Conservation (phyloP, 2,329 filamentous ascomycete genomes). For the Diaporthe helianthi region DNA sequence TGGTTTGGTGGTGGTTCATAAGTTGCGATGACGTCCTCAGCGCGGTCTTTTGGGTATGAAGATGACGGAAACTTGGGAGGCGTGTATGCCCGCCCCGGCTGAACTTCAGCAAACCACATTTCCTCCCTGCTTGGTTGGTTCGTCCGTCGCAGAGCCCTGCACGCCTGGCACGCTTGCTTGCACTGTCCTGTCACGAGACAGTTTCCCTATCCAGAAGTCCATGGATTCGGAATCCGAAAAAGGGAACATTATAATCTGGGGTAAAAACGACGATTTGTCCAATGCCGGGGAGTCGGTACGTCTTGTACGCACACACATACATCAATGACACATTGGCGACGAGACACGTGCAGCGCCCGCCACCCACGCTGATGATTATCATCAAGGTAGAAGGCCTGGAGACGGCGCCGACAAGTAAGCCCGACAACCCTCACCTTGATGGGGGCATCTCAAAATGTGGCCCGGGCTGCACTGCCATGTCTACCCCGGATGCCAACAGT, state of each 20-base stretch:
- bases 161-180: no score
- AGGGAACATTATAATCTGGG: background rate
- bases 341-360: background rate
- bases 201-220: background rate
- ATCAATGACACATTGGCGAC: background rate
- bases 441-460: background rate
- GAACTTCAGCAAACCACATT: background rate
- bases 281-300: background rate
- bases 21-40: background rate
- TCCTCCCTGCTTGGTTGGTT: no score
- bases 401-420: background rate
- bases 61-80: no score
- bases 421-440: background rate
- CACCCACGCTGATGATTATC: no score
- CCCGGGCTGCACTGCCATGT: no score
- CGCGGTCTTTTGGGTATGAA: background rate
- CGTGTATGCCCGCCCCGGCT: background rate
- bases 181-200: background rate
- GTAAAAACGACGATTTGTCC: background rate
- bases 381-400: no score
- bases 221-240: background rate
- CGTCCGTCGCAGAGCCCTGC: background rate
- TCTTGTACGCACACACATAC: background rate
- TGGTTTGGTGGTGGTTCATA: background rate
- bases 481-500: background rate